Percentiles rank a stretch among this genome's conserved stretches.
phyloP scores from a whole-genome alignment of 1,284 basidiomycete genomes.

The Mycosarcoma mackinlayi region DNA sequence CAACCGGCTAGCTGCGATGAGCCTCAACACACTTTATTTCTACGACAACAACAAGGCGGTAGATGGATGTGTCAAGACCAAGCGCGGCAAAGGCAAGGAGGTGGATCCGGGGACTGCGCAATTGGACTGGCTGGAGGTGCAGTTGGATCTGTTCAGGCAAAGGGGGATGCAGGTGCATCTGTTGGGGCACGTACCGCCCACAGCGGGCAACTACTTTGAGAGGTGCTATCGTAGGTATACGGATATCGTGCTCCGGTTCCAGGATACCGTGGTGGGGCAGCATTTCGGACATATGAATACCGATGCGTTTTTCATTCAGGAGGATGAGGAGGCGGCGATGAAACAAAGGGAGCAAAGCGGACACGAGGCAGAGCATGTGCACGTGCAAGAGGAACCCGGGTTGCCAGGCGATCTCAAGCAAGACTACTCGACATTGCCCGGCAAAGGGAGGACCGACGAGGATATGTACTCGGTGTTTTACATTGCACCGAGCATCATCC shows the following conservation, averaged over 20 bases:
- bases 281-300: conserved; percentile 79
- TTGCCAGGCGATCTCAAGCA: conserved; percentile 59
- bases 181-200: conserved; percentile 77
- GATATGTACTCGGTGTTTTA: conserved; percentile 60
- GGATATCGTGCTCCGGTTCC: conserved; percentile 82
- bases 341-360: background rate
- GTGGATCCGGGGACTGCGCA: conserved; percentile 59
- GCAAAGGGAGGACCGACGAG: conserved; percentile 54
- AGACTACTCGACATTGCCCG: conserved; percentile 61
- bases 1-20: conserved; percentile 80
- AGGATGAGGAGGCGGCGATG: conserved; percentile 51
- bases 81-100: conserved; percentile 23
- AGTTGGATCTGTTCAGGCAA: conserved; percentile 78
- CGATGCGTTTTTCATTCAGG: conserved; percentile 62
- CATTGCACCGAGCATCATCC: conserved; percentile 74
- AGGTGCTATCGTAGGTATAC: conserved; percentile 84
- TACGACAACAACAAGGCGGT: conserved; percentile 88
- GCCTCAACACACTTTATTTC: conserved; percentile 91
- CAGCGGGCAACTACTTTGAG: conserved; percentile 82
- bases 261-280: conserved; percentile 90
- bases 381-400: conserved; percentile 17
- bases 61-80: conserved; percentile 67
- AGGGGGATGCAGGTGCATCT: conserved; percentile 80
- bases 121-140: conserved; percentile 86
- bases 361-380: background rate